Evolutionary conservation across 2,329 filamentous ascomycete species (phyloP).

Genomic region (Fusarium sp.): DNA sequence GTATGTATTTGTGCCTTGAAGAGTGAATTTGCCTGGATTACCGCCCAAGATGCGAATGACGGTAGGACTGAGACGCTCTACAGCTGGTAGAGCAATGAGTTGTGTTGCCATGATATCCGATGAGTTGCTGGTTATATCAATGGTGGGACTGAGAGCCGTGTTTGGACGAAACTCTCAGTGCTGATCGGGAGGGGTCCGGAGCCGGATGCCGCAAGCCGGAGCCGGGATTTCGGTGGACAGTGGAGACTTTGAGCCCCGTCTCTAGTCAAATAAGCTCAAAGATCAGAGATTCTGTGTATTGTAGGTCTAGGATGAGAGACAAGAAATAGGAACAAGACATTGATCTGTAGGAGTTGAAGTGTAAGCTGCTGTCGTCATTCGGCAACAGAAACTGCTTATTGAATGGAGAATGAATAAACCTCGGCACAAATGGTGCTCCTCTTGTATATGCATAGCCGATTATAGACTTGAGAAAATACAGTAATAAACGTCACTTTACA

Average conservation of each 20-base stretch:
- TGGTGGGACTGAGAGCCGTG: background rate
- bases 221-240: slow-evolving; percentile 10
- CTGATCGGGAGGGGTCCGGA: slow-evolving; percentile 32
- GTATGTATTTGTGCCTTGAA: slow-evolving; percentile 94
- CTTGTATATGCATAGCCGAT: slow-evolving; percentile 10
- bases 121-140: background rate
- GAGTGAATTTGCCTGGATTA: slow-evolving; percentile 86
- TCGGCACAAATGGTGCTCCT: slow-evolving; percentile 35
- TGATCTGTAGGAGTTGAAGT: background rate
- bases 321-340: background rate
- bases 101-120: slow-evolving; percentile 67
- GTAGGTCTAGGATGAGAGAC: background rate
- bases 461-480: background rate
- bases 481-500: background rate
- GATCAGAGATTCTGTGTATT: background rate
- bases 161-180: background rate
- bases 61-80: slow-evolving; percentile 81
- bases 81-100: slow-evolving; percentile 74
- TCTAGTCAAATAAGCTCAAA: background rate
- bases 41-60: slow-evolving; percentile 89
- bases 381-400: slow-evolving; percentile 8
- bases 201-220: slow-evolving; percentile 28
- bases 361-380: slow-evolving; percentile 27
- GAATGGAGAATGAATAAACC: slow-evolving; percentile 28
- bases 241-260: slow-evolving; percentile 19